Evolutionary conservation across 371 early-diverging fungal genomes (phyloP), one percentile per base, ranked within the genome.

Genomic region (Apophysomyces trapeziformis): DNA sequence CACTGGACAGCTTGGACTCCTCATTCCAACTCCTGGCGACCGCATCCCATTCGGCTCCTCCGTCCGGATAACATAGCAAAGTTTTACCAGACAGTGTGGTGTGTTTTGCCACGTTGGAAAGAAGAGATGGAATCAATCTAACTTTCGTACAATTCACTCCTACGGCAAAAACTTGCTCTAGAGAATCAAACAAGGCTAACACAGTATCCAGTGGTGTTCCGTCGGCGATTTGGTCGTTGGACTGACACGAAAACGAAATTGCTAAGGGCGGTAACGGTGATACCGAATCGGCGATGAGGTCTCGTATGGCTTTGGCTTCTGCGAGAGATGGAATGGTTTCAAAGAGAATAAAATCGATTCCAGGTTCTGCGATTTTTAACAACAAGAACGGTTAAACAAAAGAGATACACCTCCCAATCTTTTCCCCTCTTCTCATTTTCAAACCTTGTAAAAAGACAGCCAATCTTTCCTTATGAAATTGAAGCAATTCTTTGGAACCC

Each of bases 91-190:
- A 1, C 45, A 36, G 8, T 56, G 21, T 5, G 38, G 50, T 38
- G 11, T 70, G 36, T 26, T 56, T 32, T 9, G 61, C 39, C 2
- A 72, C 54, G 1, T 41, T 69, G 6, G 56, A 9, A 4, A 77
- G 38, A 11, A 80, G 38, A 5, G 50, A 14, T 4, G 62, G 58
- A n/a, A 82, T 77, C 50, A 61, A 76, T 14, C 54, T 50, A 2
- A 85, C 85, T 32, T 83, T 82, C 0, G 86, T 83, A 67, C 89
- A 89, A 64, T 89, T 89, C 46, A 87, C 68, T 8, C 89, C 89
- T 7, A 82, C 61, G 16, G 79, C 85, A 32, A 77, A 74, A 3
- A 89, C 64, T 3, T 57, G 9, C 0, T 67, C 46, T 16, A 72
- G 21, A 39, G 64, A 68, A 37, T 61, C 64, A 36, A 81, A 64